Conservation (phyloP, 2,329 filamentous ascomycete genomes). For the Aspergillus floridensis region DNA sequence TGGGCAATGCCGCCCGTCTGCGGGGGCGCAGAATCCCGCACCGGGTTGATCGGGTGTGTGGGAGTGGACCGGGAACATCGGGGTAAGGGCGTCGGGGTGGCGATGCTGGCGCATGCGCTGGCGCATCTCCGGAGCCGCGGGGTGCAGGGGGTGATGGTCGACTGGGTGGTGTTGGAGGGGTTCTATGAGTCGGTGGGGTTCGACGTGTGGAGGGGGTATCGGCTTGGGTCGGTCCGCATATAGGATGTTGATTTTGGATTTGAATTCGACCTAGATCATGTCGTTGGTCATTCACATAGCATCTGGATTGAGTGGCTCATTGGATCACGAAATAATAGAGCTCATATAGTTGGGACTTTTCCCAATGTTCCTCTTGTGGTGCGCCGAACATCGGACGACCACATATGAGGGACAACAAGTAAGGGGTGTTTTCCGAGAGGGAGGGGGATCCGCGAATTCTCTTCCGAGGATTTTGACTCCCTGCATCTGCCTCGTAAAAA, state of each 20-base stretch:
- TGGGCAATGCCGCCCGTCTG: conserved; percentile 45
- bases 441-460: neutral
- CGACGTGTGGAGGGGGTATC: conserved; percentile 41
- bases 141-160: conserved; percentile 45
- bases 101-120: conserved; percentile 44
- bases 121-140: conserved; percentile 44
- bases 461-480: neutral
- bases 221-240: conserved; percentile 20
- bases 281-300: too few relatives aligned
- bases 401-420: too few relatives aligned
- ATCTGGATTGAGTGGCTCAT: too few relatives aligned
- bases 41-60: conserved; percentile 47
- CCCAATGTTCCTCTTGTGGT: too few relatives aligned
- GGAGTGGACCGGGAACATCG: conserved; percentile 42
- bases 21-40: conserved; percentile 30
- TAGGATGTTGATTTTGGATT: neutral
- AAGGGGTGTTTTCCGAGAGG: neutral
- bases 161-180: conserved; percentile 44
- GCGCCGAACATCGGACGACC: too few relatives aligned
- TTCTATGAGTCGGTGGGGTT: conserved; percentile 49
- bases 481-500: neutral
- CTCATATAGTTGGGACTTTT: too few relatives aligned
- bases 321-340: neutral
- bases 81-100: conserved; percentile 42
- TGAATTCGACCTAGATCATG: too few relatives aligned